Percentiles rank a stretch among this genome's conserved stretches.
Conservation (phyloP, 2,329 filamentous ascomycete species). For the Septoria linicola region DNA sequence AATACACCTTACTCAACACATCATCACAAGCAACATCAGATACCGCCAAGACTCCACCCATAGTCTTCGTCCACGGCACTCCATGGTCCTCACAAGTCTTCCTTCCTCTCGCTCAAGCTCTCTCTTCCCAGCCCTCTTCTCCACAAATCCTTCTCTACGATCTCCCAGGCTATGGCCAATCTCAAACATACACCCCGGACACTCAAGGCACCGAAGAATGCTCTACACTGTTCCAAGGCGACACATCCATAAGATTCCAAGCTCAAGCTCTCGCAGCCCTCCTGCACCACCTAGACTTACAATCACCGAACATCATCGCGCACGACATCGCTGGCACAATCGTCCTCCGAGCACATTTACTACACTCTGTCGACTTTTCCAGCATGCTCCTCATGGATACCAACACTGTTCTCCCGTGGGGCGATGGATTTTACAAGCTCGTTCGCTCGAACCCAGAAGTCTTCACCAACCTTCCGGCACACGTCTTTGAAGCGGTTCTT, state of each 20-base stretch:
- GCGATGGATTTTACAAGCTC: constrained; percentile 47
- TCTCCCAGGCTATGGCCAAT: constrained; percentile 47
- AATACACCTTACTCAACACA: constrained; percentile 23
- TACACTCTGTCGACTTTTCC: constrained; percentile 41
- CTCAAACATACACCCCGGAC: constrained; percentile 30
- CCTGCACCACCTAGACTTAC: constrained; percentile 37
- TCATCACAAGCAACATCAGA: constrained; percentile 36
- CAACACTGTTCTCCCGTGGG: constrained; percentile 46
- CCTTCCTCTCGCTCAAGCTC: constrained; percentile 38
- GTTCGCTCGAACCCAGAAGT: constrained; percentile 31
- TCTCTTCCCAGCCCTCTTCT: constrained; percentile 32
- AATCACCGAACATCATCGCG: constrained; percentile 43
- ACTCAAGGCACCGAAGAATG: constrained; percentile 23
- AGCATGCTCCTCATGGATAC: constrained; percentile 48
- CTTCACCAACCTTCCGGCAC: constrained; percentile 35
- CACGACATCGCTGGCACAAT: constrained; percentile 50
- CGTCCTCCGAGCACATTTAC: constrained; percentile 41
- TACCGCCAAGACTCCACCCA: constrained; percentile 25
- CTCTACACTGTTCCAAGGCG: constrained; percentile 27
- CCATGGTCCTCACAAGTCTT: constrained; percentile 50
- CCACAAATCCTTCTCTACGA: constrained; percentile 49
- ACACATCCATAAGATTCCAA: constrained; percentile 43
- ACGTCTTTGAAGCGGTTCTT: constrained; percentile 42
- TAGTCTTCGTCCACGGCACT: constrained; percentile 51
- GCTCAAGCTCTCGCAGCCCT: constrained; percentile 43